A percentile compares a stretch with the other conserved stretches of the same genome.
Evolutionary conservation across 345 rosid genomes (phyloP).

Genomic region (Noccaea caerulescens): DNA sequence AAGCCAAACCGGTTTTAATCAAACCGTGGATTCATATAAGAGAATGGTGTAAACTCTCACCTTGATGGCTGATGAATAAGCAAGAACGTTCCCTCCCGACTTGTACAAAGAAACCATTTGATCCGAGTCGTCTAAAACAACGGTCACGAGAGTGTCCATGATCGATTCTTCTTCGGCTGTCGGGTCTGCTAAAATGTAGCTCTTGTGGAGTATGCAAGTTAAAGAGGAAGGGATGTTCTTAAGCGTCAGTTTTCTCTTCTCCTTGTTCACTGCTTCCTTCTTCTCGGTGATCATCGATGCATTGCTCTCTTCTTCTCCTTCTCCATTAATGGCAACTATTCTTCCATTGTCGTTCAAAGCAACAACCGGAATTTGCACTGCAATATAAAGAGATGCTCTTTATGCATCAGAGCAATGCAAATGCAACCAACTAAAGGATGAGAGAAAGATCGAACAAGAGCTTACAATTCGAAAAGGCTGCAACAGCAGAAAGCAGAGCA

Average conservation of each 20-base stretch:
- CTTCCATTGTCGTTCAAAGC: conserved; percentile 82
- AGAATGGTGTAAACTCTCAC: conserved; percentile 48
- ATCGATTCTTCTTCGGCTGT: conserved; percentile 85
- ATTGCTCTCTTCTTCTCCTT: conserved; percentile 36
- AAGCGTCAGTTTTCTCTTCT: conserved; percentile 71
- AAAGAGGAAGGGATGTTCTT: conserved; percentile 71
- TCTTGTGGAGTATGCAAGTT: conserved; percentile 78
- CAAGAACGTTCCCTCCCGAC: conserved; percentile 84
- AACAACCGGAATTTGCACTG: conserved; percentile 85
- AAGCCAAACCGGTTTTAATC: not conserved
- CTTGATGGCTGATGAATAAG: conserved; percentile 62
- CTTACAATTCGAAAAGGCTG: conserved; percentile 80
- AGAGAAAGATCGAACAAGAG: not conserved
- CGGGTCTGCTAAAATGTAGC: conserved; percentile 83
- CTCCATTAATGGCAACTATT: conserved; percentile 56
- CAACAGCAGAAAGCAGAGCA: conserved; percentile 86
- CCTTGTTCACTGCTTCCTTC: conserved; percentile 69
- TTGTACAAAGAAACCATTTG: conserved; percentile 78
- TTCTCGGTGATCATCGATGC: conserved; percentile 49
- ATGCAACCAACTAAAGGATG: not conserved
- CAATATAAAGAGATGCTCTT: conserved; percentile 23
- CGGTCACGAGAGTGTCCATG: conserved; percentile 76
- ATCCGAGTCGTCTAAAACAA: conserved; percentile 71
- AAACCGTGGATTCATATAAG: not conserved
- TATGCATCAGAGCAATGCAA: conserved; percentile 22